Conservation (phyloP, 495 filamentous ascomycete species). For the Mytilinidion resinicola region DNA sequence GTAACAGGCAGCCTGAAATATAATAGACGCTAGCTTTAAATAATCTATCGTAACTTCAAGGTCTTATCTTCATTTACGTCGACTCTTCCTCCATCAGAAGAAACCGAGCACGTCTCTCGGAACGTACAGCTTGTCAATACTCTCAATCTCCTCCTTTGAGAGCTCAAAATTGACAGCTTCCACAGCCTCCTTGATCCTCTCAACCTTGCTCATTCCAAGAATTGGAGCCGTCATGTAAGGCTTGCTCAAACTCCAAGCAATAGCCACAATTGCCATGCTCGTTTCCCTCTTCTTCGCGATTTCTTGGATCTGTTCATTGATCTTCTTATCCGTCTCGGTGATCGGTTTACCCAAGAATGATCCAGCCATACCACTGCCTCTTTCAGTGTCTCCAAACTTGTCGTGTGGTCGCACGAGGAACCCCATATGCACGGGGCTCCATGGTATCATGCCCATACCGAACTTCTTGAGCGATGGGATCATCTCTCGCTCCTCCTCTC, state of each 20-base stretch:
- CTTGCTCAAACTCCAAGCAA: constrained; percentile 37
- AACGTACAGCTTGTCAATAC: constrained; percentile 30
- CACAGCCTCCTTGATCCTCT: constrained; percentile 28
- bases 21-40: too few species aligned
- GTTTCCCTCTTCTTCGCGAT: constrained; percentile 36
- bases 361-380: constrained; percentile 25
- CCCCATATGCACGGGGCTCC: constrained; percentile 36
- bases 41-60: background rate
- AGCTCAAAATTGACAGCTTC: constrained; percentile 22
- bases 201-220: constrained; percentile 31
- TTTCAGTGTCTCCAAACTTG: constrained; percentile 23
- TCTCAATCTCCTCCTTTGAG: constrained; percentile 26
- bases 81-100: background rate
- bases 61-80: background rate
- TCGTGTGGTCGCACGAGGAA: constrained; percentile 31
- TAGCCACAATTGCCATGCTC: constrained; percentile 35
- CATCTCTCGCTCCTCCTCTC: constrained; percentile 39
- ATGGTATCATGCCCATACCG: constrained; percentile 36
- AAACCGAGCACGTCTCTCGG: constrained; percentile 19
- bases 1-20: too few species aligned
- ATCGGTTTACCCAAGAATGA: constrained; percentile 2
- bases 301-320: constrained; percentile 11
- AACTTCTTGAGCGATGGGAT: constrained; percentile 34
- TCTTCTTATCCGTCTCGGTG: constrained; percentile 31
- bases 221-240: constrained; percentile 32